Base-by-base conservation (phyloP, 345 rosid species). In the Euphorbia peplus region DNA sequence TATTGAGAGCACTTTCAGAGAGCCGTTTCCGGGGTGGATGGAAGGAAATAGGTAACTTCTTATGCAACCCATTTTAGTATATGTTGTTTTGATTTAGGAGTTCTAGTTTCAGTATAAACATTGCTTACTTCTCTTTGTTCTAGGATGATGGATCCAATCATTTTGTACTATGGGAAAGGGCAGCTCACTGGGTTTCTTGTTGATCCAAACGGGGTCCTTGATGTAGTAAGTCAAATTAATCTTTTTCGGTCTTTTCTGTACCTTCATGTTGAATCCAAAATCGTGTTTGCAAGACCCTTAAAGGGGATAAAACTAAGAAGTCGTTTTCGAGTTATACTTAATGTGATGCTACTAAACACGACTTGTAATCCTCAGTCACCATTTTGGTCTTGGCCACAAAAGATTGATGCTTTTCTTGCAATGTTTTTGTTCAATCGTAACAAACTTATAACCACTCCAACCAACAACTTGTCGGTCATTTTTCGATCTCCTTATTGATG, bases 21-120 rank as follows among this genome's bases (percentile, higher is more conserved):
- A 95, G 35, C 98, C 99, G 22, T 91, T 95, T 75, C 93, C 98
- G 0, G 98, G 99, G 63, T 95, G 99, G 99, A 88, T 95, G 96
- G 98, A 95, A 81, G 98, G 99, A 75, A 92, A 88, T 62, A 87
- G 99, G 99, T 87, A 2, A 70, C 16, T 12, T 19, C 7, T 8
- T 60, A 5, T 1, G 24, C 25, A 60, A 25, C 5, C 57, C 3
- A 11, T 35, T 35, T 35, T 35, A n/a, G n/a, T n/a, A n/a, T n/a
- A n/a, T n/a, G n/a, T n/a, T n/a, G n/a, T n/a, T n/a, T n/a, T n/a
- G n/a, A n/a, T n/a, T n/a, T n/a, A n/a, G n/a, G n/a, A n/a, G n/a
- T n/a, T n/a, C n/a, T n/a, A n/a, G n/a, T n/a, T n/a, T n/a, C n/a
- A n/a, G n/a, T n/a, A n/a, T 39, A 4, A 39, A 39, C 11, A 39